Evolutionary conservation across 1,284 basidiomycete species (phyloP).

Genomic region (Schizophyllum commune): DNA sequence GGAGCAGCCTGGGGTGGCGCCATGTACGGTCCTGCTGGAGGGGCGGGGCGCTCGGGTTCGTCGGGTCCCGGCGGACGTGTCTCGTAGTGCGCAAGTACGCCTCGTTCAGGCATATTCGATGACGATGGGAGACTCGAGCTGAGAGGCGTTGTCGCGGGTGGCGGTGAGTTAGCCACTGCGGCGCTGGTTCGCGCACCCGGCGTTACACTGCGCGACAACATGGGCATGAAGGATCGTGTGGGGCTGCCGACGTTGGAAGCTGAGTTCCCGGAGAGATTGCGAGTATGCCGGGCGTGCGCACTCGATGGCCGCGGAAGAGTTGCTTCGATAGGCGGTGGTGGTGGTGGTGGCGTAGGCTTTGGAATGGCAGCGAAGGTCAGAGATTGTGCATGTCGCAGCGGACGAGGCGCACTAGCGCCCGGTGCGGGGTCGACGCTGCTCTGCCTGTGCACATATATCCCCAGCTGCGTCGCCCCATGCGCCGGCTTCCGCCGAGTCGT

Average conservation of each 20-base stretch:
- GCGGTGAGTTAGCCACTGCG: slow-evolving; percentile 6
- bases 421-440: slow-evolving; percentile 65
- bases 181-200: slow-evolving; percentile 10
- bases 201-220: neutral
- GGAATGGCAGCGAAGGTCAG: slow-evolving; percentile 14
- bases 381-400: slow-evolving; percentile 11
- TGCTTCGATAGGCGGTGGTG: neutral
- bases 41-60: slow-evolving; percentile 10
- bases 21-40: slow-evolving; percentile 19
- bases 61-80: neutral
- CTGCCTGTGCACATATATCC: slow-evolving; percentile 87
- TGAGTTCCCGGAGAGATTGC: neutral
- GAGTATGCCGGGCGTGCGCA: neutral
- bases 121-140: slow-evolving; percentile 1
- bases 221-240: neutral
- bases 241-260: neutral
- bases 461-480: slow-evolving; percentile 58
- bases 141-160: slow-evolving; percentile 8
- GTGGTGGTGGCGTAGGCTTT: slow-evolving; percentile 8
- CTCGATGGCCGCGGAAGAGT: neutral
- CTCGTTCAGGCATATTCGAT: neutral
- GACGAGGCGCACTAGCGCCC: slow-evolving; percentile 29
- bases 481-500: neutral
- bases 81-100: neutral
- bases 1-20: slow-evolving; percentile 40